Percentiles rank a stretch among this genome's conserved stretches.
Evolutionary conservation across 176 grass and related monocot species (phyloP).

Genomic region (Phyllostachys edulis): DNA sequence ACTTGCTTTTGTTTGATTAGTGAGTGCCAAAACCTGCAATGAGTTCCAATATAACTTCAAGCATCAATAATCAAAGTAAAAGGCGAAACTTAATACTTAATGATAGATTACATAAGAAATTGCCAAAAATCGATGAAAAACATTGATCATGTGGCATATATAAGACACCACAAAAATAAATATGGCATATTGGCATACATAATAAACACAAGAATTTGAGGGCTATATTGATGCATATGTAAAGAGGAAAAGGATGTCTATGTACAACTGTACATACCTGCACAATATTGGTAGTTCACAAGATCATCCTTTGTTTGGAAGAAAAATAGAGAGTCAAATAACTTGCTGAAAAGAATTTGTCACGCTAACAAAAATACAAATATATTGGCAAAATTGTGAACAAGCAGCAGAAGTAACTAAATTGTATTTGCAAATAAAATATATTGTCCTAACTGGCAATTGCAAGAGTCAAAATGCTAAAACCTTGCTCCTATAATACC

Average conservation of each 20-base stretch:
- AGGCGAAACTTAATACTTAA: neutral
- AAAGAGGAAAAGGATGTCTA: neutral
- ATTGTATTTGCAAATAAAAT: conserved; percentile 13
- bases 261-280: conserved; percentile 58
- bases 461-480: neutral
- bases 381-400: conserved; percentile 26
- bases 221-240: conserved; percentile 15
- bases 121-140: neutral
- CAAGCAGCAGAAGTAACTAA: neutral
- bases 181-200: neutral
- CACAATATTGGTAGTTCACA: conserved; percentile 79
- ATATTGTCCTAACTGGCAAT: neutral
- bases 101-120: conserved; percentile 22
- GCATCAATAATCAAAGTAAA: conserved; percentile 37
- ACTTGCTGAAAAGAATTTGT: conserved; percentile 16
- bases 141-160: conserved; percentile 9
- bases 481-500: neutral
- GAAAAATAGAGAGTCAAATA: conserved; percentile 30
- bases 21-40: conserved; percentile 12
- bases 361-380: conserved; percentile 26
- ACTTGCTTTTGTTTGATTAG: no score
- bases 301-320: conserved; percentile 73
- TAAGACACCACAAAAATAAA: conserved; percentile 29
- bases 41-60: conserved; percentile 18
- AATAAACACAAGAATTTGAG: conserved; percentile 24